These are phyloP conservation scores for Coix lacrymajobi DNA, from an alignment of 176 grass and related monocot species.

Conservation along the genomic window DNA sequence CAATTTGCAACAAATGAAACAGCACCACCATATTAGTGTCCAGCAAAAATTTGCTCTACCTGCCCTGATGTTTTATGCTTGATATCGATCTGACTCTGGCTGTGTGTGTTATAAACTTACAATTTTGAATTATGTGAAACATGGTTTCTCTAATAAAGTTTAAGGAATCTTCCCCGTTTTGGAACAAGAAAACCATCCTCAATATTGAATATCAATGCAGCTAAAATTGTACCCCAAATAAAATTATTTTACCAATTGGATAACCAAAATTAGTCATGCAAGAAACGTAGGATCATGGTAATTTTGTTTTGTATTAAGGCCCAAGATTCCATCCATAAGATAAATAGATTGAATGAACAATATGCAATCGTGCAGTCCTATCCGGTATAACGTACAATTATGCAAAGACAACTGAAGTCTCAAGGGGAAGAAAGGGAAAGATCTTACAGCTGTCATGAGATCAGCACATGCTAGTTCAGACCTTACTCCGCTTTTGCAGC, in stretches of 20 bases:
- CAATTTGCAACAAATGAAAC: neutral
- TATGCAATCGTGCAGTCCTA: neutral
- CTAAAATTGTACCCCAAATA: neutral
- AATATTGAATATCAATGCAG: neutral
- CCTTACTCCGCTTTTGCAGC: constrained; percentile 58
- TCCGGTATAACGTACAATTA: neutral
- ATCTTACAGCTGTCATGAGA: constrained; percentile 57
- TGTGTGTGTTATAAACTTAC: neutral
- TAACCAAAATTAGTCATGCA: neutral
- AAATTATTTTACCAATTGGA: neutral
- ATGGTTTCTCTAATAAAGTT: neutral
- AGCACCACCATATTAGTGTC: neutral
- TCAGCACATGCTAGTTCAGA: constrained; percentile 53
- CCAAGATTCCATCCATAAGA: neutral
- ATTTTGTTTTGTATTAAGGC: neutral
- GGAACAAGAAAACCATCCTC: neutral
- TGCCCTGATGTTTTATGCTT: neutral
- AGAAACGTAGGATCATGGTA: neutral
- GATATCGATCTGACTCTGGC: neutral
- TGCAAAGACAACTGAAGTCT: neutral
- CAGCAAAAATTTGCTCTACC: neutral
- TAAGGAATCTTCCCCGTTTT: neutral
- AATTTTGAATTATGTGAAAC: neutral
- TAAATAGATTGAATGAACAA: neutral
- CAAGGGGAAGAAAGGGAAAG: neutral